phyloP scores from a whole-genome alignment of 495 filamentous ascomycete species.

The Pyrenula massariospora region DNA sequence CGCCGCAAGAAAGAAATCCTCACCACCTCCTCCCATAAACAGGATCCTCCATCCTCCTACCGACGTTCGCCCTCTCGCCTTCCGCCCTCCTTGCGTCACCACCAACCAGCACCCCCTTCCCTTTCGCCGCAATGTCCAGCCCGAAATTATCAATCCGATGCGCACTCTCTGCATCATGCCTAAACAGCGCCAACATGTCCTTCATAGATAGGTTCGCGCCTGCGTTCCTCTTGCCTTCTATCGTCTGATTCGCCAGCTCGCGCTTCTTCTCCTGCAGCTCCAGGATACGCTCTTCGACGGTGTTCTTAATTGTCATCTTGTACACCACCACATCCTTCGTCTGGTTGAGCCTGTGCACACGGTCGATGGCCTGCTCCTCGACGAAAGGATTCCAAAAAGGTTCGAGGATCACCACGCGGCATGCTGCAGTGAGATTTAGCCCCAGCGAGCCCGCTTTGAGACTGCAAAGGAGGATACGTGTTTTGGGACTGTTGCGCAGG shows the following conservation, averaged over 20 bases:
- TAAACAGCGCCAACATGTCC: constrained; percentile 86
- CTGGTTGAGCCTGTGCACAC: constrained; percentile 92
- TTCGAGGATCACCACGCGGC: constrained; percentile 86
- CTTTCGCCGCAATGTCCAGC: constrained; percentile 19
- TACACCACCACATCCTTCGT: constrained; percentile 89
- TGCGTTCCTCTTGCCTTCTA: constrained; percentile 62
- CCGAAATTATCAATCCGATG: constrained; percentile 22
- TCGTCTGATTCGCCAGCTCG: constrained; percentile 69
- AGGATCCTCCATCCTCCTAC: constrained; percentile 21
- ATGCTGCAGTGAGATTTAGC: constrained; percentile 88
- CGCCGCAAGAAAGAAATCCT: too few relatives aligned
- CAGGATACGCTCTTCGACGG: constrained; percentile 87
- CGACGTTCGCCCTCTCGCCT: constrained; percentile 16
- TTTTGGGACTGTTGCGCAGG: constrained; percentile 59
- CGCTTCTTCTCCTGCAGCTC: constrained; percentile 88
- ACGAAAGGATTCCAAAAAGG: constrained; percentile 99
- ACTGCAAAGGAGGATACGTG: constrained; percentile 77
- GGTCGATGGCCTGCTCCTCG: constrained; percentile 97
- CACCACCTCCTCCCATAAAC: constrained; percentile 36
- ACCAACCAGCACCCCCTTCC: constrained; percentile 16
- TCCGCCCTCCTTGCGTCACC: background rate
- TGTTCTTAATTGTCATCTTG: constrained; percentile 71
- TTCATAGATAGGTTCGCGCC: constrained; percentile 76
- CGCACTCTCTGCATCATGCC: constrained; percentile 54
- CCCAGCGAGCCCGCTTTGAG: constrained; percentile 88